Evolutionary conservation across 176 grass and related monocot genomes (phyloP), one percentile per base, ranked within the genome.

Genomic region (Raddia guianensis): DNA sequence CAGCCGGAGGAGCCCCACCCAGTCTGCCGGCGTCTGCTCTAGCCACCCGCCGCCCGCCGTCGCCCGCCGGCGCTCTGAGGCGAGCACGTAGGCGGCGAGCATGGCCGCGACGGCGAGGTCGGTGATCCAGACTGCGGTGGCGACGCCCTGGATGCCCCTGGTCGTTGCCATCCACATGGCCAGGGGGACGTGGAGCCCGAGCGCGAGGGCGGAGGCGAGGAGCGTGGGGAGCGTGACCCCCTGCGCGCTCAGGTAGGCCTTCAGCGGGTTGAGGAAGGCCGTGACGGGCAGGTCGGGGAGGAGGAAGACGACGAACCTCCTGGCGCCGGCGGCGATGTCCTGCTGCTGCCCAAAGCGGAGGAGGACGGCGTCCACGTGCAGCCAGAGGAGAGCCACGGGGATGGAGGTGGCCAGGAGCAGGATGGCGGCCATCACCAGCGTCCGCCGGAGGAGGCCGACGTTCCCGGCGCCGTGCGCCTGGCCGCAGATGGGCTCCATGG

Each of bases 401-500:
- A 91, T 13, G 13, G 86, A 92, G 6, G 92, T 90, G 9, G 75
- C 75, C 0, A 93, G 80, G 1, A 94, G 88, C 81, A 98, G 72
- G 46, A 70, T 43, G 49, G 61, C 87, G 64, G 86, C 78, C 95
- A 91, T 93, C 35, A 83, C 15, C 32, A 98, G 92, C 34, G 95
- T 93, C 46, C 82, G 68, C 53, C 75, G 92, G 43, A 98, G 85
- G 43, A 98, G 95, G 27, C 52, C 59, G 8, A 12, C 76, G 90
- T 98, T 98, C 11, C 70, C 34, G 60, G 95, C 95, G 9, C 95
- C 95, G 73, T 89, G 86, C n/a, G 95, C 95, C 85, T 98, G 95
- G 7, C 95, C 95, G 50, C 95, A 98, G 75, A 98, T 89, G 34
- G 95, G 90, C 32, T 98, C 95, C 95, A 94, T 98, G 84, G 92